phyloP scores from a whole-genome alignment of 2,329 filamentous ascomycete genomes.

The Fusarium oxysporum region DNA sequence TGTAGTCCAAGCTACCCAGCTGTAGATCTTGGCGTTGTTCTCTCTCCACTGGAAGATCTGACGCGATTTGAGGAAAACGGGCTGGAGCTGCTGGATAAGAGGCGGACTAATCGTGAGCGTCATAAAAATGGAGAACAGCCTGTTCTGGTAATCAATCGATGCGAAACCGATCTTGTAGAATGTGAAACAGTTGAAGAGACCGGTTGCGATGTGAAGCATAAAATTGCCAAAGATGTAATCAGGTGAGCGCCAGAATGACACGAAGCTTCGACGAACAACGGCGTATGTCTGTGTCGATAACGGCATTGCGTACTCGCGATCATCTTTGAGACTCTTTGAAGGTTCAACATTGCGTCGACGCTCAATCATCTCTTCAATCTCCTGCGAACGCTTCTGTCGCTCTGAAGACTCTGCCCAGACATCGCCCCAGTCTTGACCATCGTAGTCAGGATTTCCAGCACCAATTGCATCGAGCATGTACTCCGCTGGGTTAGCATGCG shows the following conservation, averaged over 20 bases:
- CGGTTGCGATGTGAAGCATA: slow-evolving; percentile 70
- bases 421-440: slow-evolving; percentile 71
- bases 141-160: slow-evolving; percentile 73
- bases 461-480: slow-evolving; percentile 69
- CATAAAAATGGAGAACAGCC: slow-evolving; percentile 82
- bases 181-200: slow-evolving; percentile 77
- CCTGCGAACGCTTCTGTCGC: slow-evolving; percentile 56
- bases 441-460: slow-evolving; percentile 70
- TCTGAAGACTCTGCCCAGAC: slow-evolving; percentile 68
- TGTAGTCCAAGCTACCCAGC: slow-evolving; percentile 77
- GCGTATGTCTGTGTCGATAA: slow-evolving; percentile 63
- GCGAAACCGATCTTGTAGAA: slow-evolving; percentile 72
- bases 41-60: slow-evolving; percentile 78
- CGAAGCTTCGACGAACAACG: slow-evolving; percentile 68
- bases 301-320: slow-evolving; percentile 73
- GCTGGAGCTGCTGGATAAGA: slow-evolving; percentile 81
- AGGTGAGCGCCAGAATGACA: slow-evolving; percentile 74
- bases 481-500: slow-evolving; percentile 64
- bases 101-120: slow-evolving; percentile 79
- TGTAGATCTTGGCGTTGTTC: slow-evolving; percentile 82
- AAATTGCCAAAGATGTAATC: slow-evolving; percentile 73
- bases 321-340: slow-evolving; percentile 57
- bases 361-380: slow-evolving; percentile 65
- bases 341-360: slow-evolving; percentile 55
- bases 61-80: slow-evolving; percentile 74